Percentiles rank a stretch among this genome's conserved stretches.
Conservation (phyloP, 2,329 filamentous ascomycete species). For the Nemania sp. region DNA sequence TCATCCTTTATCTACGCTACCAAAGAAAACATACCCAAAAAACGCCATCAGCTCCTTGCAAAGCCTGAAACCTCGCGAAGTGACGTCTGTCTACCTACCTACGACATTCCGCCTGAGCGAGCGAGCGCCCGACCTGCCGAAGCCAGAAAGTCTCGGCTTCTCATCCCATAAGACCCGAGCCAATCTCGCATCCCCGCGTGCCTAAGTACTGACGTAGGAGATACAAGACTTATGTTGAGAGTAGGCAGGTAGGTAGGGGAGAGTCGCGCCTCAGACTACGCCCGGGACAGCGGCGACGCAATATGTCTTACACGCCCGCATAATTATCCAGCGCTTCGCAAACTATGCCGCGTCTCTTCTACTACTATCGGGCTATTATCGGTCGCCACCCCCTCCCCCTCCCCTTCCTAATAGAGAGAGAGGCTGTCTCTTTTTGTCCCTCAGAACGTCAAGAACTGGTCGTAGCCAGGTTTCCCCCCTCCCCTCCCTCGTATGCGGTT, state of each 20-base stretch:
- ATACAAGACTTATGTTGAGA: not conserved
- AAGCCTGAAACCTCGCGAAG: not conserved
- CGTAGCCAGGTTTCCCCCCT: too few relatives aligned
- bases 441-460: too few relatives aligned
- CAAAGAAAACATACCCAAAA: too few relatives aligned
- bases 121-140: not conserved
- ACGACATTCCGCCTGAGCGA: not conserved
- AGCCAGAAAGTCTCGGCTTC: not conserved
- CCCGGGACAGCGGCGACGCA: constrained; percentile 16
- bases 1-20: not conserved
- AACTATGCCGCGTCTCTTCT: not conserved
- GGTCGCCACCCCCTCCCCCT: constrained; percentile 16
- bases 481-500: not conserved
- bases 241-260: too few relatives aligned
- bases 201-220: not conserved
- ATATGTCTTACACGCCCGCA: constrained; percentile 21
- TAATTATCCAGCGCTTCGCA: constrained; percentile 17
- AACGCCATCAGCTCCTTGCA: not conserved
- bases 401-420: not conserved
- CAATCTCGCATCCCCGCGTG: not conserved
- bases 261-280: constrained; percentile 5
- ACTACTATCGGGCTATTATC: constrained; percentile 6
- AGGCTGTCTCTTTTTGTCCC: not conserved
- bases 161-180: not conserved
- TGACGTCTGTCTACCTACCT: not conserved